Evolutionary conservation across 441 rosid genomes (phyloP).

Genomic region (Oxalis stricta): DNA sequence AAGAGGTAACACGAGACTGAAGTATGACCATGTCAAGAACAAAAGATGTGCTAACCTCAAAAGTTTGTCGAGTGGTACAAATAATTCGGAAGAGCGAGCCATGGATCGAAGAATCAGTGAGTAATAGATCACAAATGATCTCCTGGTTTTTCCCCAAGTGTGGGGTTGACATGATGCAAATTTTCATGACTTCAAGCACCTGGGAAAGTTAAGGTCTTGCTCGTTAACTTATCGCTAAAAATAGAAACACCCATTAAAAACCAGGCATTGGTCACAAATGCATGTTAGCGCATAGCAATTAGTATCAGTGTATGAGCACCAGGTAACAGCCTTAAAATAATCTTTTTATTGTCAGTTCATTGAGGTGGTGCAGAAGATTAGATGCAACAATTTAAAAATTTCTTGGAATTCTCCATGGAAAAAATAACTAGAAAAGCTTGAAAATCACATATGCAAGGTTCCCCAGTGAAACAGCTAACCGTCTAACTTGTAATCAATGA

Average conservation of each 20-base stretch:
- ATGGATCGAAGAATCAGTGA: constrained; percentile 76
- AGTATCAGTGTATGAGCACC: no score
- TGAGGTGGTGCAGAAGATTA: background rate
- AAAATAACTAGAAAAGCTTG: background rate
- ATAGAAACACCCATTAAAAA: no score
- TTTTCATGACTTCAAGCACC: constrained; percentile 72
- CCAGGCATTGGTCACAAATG: no score
- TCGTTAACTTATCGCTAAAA: background rate
- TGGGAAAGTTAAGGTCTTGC: constrained; percentile 14
- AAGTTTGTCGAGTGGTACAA: constrained; percentile 55
- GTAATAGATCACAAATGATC: constrained; percentile 47
- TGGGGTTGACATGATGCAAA: constrained; percentile 41
- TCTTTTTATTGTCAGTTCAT: no score
- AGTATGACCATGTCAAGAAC: constrained; percentile 4
- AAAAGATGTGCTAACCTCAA: constrained; percentile 54
- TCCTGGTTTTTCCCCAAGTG: constrained; percentile 42
- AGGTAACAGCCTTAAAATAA: no score
- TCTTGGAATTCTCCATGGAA: no score
- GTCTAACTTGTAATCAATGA: background rate
- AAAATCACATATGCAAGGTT: background rate
- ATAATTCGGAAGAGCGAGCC: constrained; percentile 49
- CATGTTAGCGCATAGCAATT: no score
- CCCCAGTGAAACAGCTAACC: background rate
- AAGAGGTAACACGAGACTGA: background rate
- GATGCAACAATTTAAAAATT: no score